Conservation (phyloP, 257 asterid genomes). For the Solanum ossicruentum region DNA sequence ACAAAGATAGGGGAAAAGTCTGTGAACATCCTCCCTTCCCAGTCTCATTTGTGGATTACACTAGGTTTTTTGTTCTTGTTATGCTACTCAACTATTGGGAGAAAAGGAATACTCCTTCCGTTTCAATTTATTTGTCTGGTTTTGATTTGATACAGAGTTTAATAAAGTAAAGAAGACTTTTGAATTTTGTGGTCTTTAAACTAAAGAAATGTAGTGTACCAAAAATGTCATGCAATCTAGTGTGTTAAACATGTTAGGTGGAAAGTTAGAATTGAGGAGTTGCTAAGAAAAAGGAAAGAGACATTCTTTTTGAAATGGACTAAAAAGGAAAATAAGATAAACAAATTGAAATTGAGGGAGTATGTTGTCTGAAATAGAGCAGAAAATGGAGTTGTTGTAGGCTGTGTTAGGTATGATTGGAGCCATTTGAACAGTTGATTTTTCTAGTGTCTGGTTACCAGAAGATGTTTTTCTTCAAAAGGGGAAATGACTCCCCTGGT, state of each 20-base stretch:
- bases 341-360: neutral
- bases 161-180: neutral
- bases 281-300: neutral
- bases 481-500: neutral
- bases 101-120: too few relatives aligned
- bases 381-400: neutral
- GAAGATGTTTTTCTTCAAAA: neutral
- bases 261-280: neutral
- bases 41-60: too few relatives aligned
- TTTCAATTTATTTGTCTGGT: too few relatives aligned
- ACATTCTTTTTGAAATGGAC: neutral
- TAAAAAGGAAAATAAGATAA: neutral
- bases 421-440: neutral
- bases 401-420: neutral
- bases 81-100: too few relatives aligned
- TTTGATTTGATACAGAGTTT: too few relatives aligned
- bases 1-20: too few relatives aligned
- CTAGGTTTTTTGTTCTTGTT: too few relatives aligned
- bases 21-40: too few relatives aligned
- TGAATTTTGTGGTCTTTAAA: neutral
- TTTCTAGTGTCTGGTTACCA: neutral
- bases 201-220: neutral
- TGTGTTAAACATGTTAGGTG: neutral
- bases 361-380: neutral
- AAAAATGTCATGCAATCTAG: neutral